phyloP scores from a whole-genome alignment of 345 rosid genomes.

The Carallia pectinifolia region DNA sequence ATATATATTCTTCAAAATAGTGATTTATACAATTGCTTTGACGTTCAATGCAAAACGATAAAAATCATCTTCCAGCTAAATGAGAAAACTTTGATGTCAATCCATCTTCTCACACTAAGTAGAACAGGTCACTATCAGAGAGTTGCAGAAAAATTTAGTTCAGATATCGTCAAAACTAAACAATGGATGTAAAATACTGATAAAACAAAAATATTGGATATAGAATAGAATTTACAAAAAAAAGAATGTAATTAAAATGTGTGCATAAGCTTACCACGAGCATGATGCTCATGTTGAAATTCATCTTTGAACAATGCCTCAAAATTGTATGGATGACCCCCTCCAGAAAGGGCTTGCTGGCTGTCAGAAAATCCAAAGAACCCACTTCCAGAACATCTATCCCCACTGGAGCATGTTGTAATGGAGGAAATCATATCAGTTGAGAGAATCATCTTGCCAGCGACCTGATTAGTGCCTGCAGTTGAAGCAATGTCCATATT shows the following conservation, averaged over 20 bases:
- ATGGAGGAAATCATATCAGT: constrained; percentile 20
- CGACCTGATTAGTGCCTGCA: constrained; percentile 7
- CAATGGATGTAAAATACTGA: too few species aligned
- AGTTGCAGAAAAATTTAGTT: too few species aligned
- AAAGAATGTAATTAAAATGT: background rate
- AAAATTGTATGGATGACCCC: constrained; percentile 3
- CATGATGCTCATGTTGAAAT: constrained; percentile 8
- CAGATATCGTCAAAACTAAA: too few species aligned
- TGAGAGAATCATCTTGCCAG: constrained; percentile 12
- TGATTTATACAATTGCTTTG: too few species aligned
- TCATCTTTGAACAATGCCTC: constrained; percentile 20
- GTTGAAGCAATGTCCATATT: constrained; percentile 5
- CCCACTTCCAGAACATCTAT: constrained; percentile 16
- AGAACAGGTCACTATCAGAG: too few species aligned
- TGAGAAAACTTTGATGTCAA: too few species aligned
- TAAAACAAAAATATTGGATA: background rate
- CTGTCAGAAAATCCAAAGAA: constrained; percentile 25
- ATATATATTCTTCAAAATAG: too few species aligned
- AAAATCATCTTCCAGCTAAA: too few species aligned
- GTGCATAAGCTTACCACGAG: constrained; percentile 9
- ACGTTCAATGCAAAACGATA: too few species aligned
- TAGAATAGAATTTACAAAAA: background rate
- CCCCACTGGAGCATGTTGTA: constrained; percentile 14
- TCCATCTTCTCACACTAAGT: too few species aligned
- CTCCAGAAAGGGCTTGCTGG: constrained; percentile 11